Conservation (phyloP, 345 rosid genomes). For the Diplotaxis tenuifolia region DNA sequence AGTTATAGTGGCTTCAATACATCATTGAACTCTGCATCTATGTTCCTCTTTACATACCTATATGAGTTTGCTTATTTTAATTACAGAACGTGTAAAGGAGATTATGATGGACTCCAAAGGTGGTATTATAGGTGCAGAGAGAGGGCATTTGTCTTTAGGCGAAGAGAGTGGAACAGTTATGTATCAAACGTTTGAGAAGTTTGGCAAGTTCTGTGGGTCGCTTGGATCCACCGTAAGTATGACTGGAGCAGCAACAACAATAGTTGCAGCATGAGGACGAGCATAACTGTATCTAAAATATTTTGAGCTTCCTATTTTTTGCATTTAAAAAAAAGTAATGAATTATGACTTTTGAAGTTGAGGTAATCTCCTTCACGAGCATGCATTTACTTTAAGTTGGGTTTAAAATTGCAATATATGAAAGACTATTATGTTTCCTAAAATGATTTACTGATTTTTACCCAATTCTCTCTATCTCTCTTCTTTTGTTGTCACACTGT, state of each 20-base stretch:
- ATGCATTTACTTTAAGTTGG: background rate
- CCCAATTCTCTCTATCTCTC: background rate
- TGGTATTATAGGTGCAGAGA: conserved; percentile 37
- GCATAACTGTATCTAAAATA: conserved; percentile 21
- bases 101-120: too few relatives aligned
- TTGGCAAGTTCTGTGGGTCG: conserved; percentile 28
- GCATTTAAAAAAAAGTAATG: background rate
- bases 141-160: conserved; percentile 29
- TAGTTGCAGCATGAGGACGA: conserved; percentile 37
- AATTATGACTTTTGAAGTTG: conserved; percentile 20
- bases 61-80: too few relatives aligned
- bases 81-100: too few relatives aligned
- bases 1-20: too few relatives aligned
- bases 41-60: too few relatives aligned
- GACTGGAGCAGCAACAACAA: conserved; percentile 31
- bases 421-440: background rate
- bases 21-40: too few relatives aligned
- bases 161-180: conserved; percentile 36
- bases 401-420: background rate
- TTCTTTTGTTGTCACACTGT: background rate
- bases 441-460: background rate
- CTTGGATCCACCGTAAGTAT: conserved; percentile 38
- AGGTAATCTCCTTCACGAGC: conserved; percentile 19
- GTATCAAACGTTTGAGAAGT: conserved; percentile 37
- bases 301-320: conserved; percentile 15